A percentile compares a stretch with the other conserved stretches of the same genome.
phyloP scores from a whole-genome alignment of 495 filamentous ascomycete genomes.

The Aspergillus kassunensis region DNA sequence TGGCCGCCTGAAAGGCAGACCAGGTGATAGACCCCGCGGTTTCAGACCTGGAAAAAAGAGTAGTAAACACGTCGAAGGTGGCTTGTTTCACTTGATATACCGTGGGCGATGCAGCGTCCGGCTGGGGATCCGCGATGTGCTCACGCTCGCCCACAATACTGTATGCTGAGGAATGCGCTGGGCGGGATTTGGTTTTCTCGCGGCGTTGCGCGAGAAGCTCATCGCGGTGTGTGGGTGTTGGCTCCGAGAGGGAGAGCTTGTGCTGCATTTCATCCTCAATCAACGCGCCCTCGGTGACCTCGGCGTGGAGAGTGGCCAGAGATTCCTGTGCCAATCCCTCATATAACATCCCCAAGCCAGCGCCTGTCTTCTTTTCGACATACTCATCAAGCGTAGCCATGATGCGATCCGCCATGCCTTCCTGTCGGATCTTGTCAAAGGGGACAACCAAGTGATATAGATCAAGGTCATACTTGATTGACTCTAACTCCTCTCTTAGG shows the following conservation, averaged over 20 bases:
- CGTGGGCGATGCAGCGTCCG: not conserved
- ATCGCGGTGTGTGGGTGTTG: too few relatives aligned
- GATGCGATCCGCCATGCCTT: slow-evolving; percentile 33
- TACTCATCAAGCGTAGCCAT: too few relatives aligned
- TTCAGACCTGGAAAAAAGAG: slow-evolving; percentile 21
- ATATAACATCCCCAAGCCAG: too few relatives aligned
- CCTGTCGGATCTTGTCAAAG: slow-evolving; percentile 32
- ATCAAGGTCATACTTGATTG: slow-evolving; percentile 25
- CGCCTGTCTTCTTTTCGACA: too few relatives aligned
- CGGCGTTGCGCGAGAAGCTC: slow-evolving; percentile 19
- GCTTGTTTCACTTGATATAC: slow-evolving; percentile 22
- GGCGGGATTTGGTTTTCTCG: slow-evolving; percentile 35
- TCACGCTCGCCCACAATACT: slow-evolving; percentile 17
- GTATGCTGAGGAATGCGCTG: slow-evolving; percentile 22
- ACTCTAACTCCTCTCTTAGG: slow-evolving; percentile 23
- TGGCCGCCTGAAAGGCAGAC: slow-evolving; percentile 30
- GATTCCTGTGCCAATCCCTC: too few relatives aligned
- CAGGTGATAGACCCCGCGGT: slow-evolving; percentile 27
- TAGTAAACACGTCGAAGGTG: slow-evolving; percentile 27
- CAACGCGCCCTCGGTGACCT: too few relatives aligned
- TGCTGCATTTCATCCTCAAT: too few relatives aligned
- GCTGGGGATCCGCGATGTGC: too few relatives aligned
- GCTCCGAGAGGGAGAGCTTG: too few relatives aligned
- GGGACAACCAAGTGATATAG: slow-evolving; percentile 28
- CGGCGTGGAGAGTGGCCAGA: too few relatives aligned